These are phyloP conservation scores for Pleoardoris graminearum DNA, from an alignment of 2,329 filamentous ascomycete species.

Conservation along the genomic window DNA sequence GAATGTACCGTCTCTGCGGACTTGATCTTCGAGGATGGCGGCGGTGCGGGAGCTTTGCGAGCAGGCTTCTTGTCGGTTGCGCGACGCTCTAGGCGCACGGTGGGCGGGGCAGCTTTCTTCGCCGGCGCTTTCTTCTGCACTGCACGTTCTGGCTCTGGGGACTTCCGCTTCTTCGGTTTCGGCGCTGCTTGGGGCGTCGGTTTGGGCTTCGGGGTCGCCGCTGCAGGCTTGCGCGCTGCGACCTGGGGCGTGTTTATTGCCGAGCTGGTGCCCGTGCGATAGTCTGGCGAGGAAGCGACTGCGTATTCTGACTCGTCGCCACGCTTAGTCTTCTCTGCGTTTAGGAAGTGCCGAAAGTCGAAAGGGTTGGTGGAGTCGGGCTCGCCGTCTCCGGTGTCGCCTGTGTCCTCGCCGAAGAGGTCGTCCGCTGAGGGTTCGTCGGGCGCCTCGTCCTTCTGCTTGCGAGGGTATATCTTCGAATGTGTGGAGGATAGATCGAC, in stretches of 20 bases:
- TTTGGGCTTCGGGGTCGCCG: constrained; percentile 16
- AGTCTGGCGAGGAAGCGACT: constrained; percentile 35
- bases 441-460: constrained; percentile 29
- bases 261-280: constrained; percentile 33
- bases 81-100: constrained; percentile 44
- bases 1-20: constrained; percentile 37
- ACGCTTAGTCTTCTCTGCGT: constrained; percentile 36
- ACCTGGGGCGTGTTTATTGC: constrained; percentile 35
- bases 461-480: constrained; percentile 61
- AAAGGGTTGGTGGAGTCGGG: constrained; percentile 53
- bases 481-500: constrained; percentile 68
- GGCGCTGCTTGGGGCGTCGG: constrained; percentile 11
- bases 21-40: constrained; percentile 37
- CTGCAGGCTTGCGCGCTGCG: constrained; percentile 23
- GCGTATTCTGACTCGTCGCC: constrained; percentile 38
- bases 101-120: constrained; percentile 28
- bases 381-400: constrained; percentile 40
- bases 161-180: constrained; percentile 37
- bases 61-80: constrained; percentile 32
- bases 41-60: constrained; percentile 22
- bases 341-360: constrained; percentile 55
- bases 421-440: constrained; percentile 30
- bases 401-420: constrained; percentile 31
- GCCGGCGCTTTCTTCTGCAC: constrained; percentile 22
- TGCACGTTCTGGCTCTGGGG: constrained; percentile 20